Evolutionary conservation across 441 rosid species (phyloP).

Genomic region (Macaranga tanarius): DNA sequence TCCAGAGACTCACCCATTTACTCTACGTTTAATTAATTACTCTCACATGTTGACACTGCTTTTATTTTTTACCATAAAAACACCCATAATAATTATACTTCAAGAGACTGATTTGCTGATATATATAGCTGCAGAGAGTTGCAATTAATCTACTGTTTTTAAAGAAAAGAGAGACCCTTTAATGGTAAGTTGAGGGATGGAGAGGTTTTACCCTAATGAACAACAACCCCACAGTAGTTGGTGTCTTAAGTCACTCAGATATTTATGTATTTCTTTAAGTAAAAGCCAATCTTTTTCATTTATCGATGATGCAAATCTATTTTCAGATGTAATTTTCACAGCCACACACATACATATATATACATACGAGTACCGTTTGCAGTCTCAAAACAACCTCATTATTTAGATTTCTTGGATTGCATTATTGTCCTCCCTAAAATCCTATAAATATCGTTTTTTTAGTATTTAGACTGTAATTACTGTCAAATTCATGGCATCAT

Average conservation of each 20-base stretch:
- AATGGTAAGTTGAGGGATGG: constrained; percentile 19
- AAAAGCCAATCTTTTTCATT: constrained; percentile 24
- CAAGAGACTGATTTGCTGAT: not conserved
- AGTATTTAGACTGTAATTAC: too few species aligned
- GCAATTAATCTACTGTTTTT: not conserved
- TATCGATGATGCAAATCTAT: constrained; percentile 12
- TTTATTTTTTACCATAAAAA: not conserved
- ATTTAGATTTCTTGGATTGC: not conserved
- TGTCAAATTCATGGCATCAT: too few species aligned
- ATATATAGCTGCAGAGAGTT: not conserved
- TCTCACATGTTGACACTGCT: not conserved
- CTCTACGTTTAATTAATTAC: not conserved
- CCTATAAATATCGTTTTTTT: too few species aligned
- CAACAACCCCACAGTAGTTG: constrained; percentile 32
- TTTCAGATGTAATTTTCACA: constrained; percentile 16
- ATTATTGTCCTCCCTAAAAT: not conserved
- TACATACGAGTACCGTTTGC: constrained; percentile 12
- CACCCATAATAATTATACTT: not conserved
- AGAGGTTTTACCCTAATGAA: constrained; percentile 21
- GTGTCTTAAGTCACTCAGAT: constrained; percentile 14
- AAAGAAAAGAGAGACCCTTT: constrained; percentile 2
- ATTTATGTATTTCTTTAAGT: constrained; percentile 11
- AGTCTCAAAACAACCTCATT: not conserved
- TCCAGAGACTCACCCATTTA: constrained; percentile 5
- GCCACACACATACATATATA: not conserved